Evolutionary conservation across 306 rosid species (phyloP).

Genomic region (Ormosia emarginata): DNA sequence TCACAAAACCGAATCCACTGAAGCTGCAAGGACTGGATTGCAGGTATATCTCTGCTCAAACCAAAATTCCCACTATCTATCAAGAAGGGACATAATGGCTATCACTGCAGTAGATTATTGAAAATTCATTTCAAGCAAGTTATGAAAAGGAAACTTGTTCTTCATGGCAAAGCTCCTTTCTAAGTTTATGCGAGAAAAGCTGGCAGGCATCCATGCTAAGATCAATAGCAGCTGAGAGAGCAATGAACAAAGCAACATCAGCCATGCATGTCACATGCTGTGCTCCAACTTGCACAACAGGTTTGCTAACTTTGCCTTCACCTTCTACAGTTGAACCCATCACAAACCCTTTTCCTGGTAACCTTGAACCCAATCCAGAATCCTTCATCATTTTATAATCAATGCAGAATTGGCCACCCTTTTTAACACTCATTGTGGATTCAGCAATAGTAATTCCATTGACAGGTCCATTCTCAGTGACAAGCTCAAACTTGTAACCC

Average conservation of each 20-base stretch:
- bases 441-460: slow-evolving; percentile 66
- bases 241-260: slow-evolving; percentile 87
- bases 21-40: not conserved
- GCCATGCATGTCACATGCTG: slow-evolving; percentile 92
- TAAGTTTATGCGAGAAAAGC: slow-evolving; percentile 74
- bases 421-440: slow-evolving; percentile 62
- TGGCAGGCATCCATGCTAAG: slow-evolving; percentile 96
- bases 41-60: slow-evolving; percentile 37
- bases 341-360: slow-evolving; percentile 69
- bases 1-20: slow-evolving; percentile 1
- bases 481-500: slow-evolving; percentile 87
- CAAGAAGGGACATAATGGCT: slow-evolving; percentile 27
- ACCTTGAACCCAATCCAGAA: slow-evolving; percentile 41
- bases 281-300: slow-evolving; percentile 77
- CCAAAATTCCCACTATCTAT: slow-evolving; percentile 20
- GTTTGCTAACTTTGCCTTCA: slow-evolving; percentile 80
- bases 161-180: slow-evolving; percentile 81
- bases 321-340: slow-evolving; percentile 87
- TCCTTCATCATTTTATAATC: slow-evolving; percentile 47
- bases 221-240: slow-evolving; percentile 89
- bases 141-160: slow-evolving; percentile 45
- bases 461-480: slow-evolving; percentile 50
- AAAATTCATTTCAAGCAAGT: not conserved
- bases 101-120: slow-evolving; percentile 39
- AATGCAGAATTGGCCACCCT: slow-evolving; percentile 81